Evolutionary conservation across 23 red algal species (phyloP), one percentile per base, ranked within the genome.

Genomic region (Gracilaria caudata): DNA sequence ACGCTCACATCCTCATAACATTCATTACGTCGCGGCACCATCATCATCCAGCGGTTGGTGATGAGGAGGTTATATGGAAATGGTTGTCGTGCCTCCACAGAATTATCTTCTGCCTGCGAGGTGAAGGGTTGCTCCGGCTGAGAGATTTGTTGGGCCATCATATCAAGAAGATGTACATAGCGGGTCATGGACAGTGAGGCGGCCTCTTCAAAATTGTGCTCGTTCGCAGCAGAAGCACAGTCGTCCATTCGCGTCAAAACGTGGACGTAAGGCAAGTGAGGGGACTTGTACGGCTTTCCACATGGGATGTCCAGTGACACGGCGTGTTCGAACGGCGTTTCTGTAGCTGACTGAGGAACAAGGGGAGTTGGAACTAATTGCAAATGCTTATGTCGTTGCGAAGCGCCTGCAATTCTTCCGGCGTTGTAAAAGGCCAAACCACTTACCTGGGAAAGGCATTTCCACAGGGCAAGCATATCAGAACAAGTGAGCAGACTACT

Each of bases 341-440:
- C 44, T n/a, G 23, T 38, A 33, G 24, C 7, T 20, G 39, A 46
- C 7, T 26, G 24, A 2, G 39, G 38, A 25, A 49, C 40, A 68
- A 73, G 9, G 9, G 80, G 55, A 25, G 78, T 51, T 37, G 91
- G 91, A 16, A 98, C 86, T 34, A 98, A 35, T 55, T 98, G 95
- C 87, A 98, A 43, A 59, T 98, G 95, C 59, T 94, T 94, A 51
- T 98, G 95, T 8, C 54, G 80, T 64, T 98, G 90, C 41, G 81
- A 89, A 21, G 95, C 95, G 12, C 95, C 95, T 12, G 95, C 95
- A 25, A 81, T 58, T 8, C n/a, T 66, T 7, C 90, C 88, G 23
- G 86, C 74, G 51, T 98, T 98, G 90, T 98, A 98, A 58, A 98
- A 98, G 10, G 80, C 91, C 25, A 98, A 11, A 7, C 86, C 95